These are phyloP conservation scores for Esteya vermicola DNA, from an alignment of 2,329 filamentous ascomycete species.

Conservation along the genomic window DNA sequence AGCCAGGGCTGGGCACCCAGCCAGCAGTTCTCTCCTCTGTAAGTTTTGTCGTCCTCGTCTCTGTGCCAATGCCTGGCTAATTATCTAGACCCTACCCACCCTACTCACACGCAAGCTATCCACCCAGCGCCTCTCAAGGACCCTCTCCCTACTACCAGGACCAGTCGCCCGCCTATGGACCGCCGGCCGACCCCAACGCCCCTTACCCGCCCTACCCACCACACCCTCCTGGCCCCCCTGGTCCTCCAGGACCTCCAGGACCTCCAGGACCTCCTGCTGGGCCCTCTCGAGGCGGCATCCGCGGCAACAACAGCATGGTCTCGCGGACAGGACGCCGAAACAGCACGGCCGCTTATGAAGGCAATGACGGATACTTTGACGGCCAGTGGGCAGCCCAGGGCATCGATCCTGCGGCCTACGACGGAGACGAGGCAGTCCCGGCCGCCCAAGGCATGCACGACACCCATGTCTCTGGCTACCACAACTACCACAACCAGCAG, in stretches of 20 bases:
- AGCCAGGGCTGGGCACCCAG: conserved; percentile 22
- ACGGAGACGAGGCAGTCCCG: too few relatives aligned
- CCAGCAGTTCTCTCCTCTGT: conserved; percentile 27
- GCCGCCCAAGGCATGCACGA: too few relatives aligned
- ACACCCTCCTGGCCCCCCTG: too few relatives aligned
- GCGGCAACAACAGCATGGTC: conserved; percentile 41
- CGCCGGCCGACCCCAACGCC: conserved; percentile 42
- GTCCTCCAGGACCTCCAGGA: too few relatives aligned
- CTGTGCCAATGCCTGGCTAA: neutral
- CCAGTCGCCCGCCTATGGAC: conserved; percentile 38
- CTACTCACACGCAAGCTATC: conserved; percentile 40
- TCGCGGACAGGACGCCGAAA: conserved; percentile 29
- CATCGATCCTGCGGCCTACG: conserved; percentile 14
- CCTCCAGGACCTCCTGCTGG: too few relatives aligned
- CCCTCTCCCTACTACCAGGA: conserved; percentile 40
- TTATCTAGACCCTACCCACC: conserved; percentile 44
- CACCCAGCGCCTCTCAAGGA: conserved; percentile 32
- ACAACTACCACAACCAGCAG: too few relatives aligned
- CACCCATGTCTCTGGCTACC: too few relatives aligned
- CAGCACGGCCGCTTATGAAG: conserved; percentile 29
- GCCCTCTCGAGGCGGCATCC: conserved; percentile 34
- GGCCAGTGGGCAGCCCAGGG: conserved; percentile 49
- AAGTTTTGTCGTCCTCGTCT: conserved; percentile 10
- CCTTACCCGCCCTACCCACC: conserved; percentile 35
- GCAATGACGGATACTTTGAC: conserved; percentile 34